Base-by-base conservation (phyloP, 495 filamentous ascomycete species). In the Penicillium antarcticum region DNA sequence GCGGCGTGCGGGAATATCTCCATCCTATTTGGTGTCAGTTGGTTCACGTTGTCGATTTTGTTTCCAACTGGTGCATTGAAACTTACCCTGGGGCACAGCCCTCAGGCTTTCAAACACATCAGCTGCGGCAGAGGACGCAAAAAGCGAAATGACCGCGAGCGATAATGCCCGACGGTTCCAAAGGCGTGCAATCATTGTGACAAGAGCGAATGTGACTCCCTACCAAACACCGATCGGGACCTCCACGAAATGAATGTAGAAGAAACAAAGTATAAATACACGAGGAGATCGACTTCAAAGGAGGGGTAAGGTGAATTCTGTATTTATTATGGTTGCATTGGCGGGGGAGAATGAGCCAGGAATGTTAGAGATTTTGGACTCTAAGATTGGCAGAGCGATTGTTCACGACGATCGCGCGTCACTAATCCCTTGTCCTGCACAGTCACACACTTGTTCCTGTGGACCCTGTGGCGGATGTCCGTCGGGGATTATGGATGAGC, bases 71-170 rank as follows among this genome's bases (percentile, higher is more conserved):
- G 2, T 21, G 24, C 13, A 29, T 29, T 29, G 38, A 10, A 19
- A 56, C 51, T 31, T 54, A 73, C 72, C 72, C 13, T 71, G 46
- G 11, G 72, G 72, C 14, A 73, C 62, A 35, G 57, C 53, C 5
- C 56, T 39, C 32, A 75, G 58, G 38, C 56, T 64, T 48, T 75
- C 72, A 42, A 75, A 73, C 0, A 73, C 65, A 40, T 69, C 66
- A 8, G 59, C 72, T 1, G 61, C 43, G 14, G 57, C 66, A 31
- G 58, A 56, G 4, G 67, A 72, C 36, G 69, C 64, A 13, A 77
- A 61, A 42, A 72, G 67, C 12, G 73, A 71, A 26, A 66, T 43
- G n/a, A 69, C 60, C 23, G 64, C 69, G 32, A 77, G 71, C 55
- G 75, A 75, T 67, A 70, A 49, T 10, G 59, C 62, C 43, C 66